phyloP scores from a whole-genome alignment of 805 yeast genomes.

The Metschnikowia lachancei region DNA sequence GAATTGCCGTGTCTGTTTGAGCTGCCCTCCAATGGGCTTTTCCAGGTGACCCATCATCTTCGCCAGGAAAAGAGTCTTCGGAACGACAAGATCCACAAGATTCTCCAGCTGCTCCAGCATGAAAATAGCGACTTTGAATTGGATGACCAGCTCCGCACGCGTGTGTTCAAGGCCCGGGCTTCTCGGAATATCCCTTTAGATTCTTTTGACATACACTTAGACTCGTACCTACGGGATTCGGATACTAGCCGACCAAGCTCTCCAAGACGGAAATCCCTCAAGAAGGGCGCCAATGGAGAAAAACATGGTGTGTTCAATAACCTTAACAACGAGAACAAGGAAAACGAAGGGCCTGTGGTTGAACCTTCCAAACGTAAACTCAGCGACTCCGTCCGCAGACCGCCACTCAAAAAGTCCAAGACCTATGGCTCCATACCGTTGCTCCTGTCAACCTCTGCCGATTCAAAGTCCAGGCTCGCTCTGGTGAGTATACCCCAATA shows the following conservation, averaged over 20 bases:
- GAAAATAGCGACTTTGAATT: slow-evolving; percentile 26
- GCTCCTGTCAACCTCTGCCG: slow-evolving; percentile 23
- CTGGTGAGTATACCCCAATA: too few relatives aligned
- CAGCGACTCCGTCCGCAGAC: slow-evolving; percentile 7
- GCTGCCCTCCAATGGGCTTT: slow-evolving; percentile 28
- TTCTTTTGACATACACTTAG: slow-evolving; percentile 20
- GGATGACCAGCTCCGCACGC: slow-evolving; percentile 21
- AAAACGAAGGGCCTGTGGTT: slow-evolving; percentile 28
- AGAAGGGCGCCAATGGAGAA: too few relatives aligned
- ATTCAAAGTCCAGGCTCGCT: not conserved
- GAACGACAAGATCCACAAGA: slow-evolving; percentile 38
- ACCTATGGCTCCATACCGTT: slow-evolving; percentile 25
- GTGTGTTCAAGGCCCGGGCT: slow-evolving; percentile 24
- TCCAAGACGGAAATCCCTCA: too few relatives aligned
- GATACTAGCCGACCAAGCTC: slow-evolving; percentile 12
- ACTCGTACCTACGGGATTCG: slow-evolving; percentile 17
- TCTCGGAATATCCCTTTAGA: slow-evolving; percentile 16
- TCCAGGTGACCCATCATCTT: slow-evolving; percentile 30
- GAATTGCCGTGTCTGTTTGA: slow-evolving; percentile 16
- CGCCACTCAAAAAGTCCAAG: slow-evolving; percentile 13
- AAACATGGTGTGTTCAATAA: too few relatives aligned
- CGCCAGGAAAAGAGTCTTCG: slow-evolving; percentile 26
- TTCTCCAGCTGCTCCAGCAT: slow-evolving; percentile 32
- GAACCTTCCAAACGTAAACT: slow-evolving; percentile 30
- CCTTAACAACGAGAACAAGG: slow-evolving; percentile 26